Conservation (phyloP, 75 land plant species). For the Cupressus sempervirens region DNA sequence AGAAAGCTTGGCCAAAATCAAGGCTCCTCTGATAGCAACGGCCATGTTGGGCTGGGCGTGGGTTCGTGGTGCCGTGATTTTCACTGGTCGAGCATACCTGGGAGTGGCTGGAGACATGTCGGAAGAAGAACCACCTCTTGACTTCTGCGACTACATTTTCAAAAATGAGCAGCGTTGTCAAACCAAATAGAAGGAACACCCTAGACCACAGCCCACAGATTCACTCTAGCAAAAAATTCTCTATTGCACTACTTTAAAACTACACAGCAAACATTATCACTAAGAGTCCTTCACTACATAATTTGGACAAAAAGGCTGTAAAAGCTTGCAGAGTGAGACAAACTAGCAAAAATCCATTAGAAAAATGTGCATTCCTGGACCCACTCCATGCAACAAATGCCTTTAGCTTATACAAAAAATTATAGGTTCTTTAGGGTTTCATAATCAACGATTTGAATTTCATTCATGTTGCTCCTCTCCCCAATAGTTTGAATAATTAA, state of each 20-base stretch:
- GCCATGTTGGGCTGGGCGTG: too few relatives aligned
- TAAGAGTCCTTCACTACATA: background rate
- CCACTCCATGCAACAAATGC: background rate
- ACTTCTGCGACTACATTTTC: slow-evolving; percentile 1
- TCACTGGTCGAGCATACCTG: slow-evolving; percentile 22
- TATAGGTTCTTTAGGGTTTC: background rate
- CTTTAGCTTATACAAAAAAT: background rate
- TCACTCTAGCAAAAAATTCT: background rate
- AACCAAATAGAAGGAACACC: background rate
- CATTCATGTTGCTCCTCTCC: background rate
- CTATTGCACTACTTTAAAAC: background rate
- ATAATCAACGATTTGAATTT: background rate
- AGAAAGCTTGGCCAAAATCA: too few relatives aligned
- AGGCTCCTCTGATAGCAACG: too few relatives aligned
- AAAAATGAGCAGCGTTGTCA: background rate
- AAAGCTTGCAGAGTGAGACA: background rate
- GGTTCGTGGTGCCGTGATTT: slow-evolving; percentile 19
- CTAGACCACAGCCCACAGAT: background rate
- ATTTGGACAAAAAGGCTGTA: background rate
- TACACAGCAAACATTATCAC: background rate
- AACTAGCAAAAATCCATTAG: background rate
- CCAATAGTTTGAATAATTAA: background rate
- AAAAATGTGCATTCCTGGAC: background rate
- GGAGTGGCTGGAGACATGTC: slow-evolving; percentile 41
- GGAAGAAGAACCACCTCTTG: slow-evolving; percentile 25